These are phyloP conservation scores for Vitis hybrid DNA, from an alignment of 177 flowering plant genomes.

Conservation along the genomic window DNA sequence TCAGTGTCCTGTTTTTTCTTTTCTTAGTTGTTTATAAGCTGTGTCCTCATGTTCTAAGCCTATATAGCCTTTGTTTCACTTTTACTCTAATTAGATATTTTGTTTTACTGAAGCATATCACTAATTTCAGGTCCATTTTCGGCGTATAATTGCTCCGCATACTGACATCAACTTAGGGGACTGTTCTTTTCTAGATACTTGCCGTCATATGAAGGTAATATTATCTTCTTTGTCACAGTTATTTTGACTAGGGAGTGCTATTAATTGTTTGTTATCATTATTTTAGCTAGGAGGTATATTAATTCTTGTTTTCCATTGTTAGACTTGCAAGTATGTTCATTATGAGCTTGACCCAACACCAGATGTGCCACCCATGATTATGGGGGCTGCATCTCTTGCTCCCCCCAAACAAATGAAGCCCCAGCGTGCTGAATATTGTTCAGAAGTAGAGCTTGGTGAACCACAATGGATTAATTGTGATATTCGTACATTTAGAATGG, in stretches of 20 bases:
- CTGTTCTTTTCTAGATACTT: slow-evolving; percentile 95
- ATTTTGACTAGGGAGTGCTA: neutral
- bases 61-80: too few species aligned
- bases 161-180: slow-evolving; percentile 95
- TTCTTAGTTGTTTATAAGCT: too few species aligned
- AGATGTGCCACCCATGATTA: slow-evolving; percentile 71
- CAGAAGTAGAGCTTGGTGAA: slow-evolving; percentile 95
- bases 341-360: slow-evolving; percentile 91
- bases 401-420: slow-evolving; percentile 70
- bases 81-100: too few species aligned
- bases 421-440: slow-evolving; percentile 92
- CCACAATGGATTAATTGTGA: slow-evolving; percentile 98
- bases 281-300: slow-evolving; percentile 1
- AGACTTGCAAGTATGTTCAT: slow-evolving; percentile 99
- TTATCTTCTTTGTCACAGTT: neutral
- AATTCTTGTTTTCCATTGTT: slow-evolving; percentile 11
- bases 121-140: slow-evolving; percentile 79
- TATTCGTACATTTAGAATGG: slow-evolving; percentile 87
- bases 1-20: too few species aligned
- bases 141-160: slow-evolving; percentile 90
- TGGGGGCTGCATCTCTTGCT: slow-evolving; percentile 49
- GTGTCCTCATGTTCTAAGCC: too few species aligned
- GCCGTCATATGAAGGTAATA: slow-evolving; percentile 97
- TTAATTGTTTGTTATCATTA: neutral
- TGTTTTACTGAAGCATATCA: neutral